Base-by-base conservation (phyloP, 139 green algal species). In the Chara braunii region DNA sequence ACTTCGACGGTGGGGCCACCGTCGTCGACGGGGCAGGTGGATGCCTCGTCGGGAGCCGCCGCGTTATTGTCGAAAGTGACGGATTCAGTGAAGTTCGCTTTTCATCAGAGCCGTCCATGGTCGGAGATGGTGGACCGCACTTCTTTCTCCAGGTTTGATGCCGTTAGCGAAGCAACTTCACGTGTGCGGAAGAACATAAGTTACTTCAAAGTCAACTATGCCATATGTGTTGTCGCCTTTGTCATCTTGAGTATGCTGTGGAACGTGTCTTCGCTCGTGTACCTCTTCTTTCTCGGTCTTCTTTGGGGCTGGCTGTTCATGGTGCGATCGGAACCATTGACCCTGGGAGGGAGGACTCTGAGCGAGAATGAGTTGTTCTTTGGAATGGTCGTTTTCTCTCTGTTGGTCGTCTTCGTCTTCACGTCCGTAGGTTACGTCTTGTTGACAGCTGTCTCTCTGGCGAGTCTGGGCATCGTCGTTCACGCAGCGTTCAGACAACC, bases 141-240 rank as follows among this genome's bases (percentile, higher is more conserved):
- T 14, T 58, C 81, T 0, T 88, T 96, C 45, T 75, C 75, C 23
- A 88, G 87, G 68, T 86, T 87, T 1, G 51, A 60, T n/a, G 85
- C 66, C 37, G 51, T 94, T 26, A 55, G 78, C 11, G 90, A 95
- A 73, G 88, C 90, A 2, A 69, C 76, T 0, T 45, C 45, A 1
- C 80, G 91, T 2, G 55, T 97, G 50, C 67, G 81, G 12, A 94
- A 91, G 62, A 97, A 97, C 72, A 55, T 83, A 3, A 62, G 59
- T 3, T 97, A 97, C 80, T 97, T 97, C 73, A 68, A 74, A 18
- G 79, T 91, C 51, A 96, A 97, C 80, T 97, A 97, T 72, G 48
- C 86, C 14, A 77, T 94, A 11, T 66, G 89, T 3, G 75, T 88
- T 7, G 18, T 92, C 22, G 50, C 74, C 7, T 85, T 84, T 1